Base-by-base conservation (phyloP, 805 yeast species). In the Cyberlindnera nakhonratchasimensis region DNA sequence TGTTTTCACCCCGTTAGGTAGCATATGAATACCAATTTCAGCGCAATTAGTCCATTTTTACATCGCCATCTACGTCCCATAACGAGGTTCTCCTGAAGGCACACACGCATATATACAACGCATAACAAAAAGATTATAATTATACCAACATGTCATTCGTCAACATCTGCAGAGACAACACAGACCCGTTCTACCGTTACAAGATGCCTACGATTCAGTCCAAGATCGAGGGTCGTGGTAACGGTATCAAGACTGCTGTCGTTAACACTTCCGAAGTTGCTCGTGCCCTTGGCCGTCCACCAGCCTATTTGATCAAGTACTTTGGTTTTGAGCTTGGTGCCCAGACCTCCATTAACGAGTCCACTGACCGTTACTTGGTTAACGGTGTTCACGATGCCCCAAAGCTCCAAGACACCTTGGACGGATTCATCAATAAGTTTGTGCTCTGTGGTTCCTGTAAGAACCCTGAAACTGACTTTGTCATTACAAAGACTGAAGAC, bases 181-280 rank as follows among this genome's bases (percentile, higher is more conserved):
- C 85, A 60, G 99, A 93, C 72, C 97, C 97, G 34, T 93, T 93
- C 67, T 93, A 93, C 80, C 96, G 99, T 74, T 93, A 93, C 70
- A 93, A 93, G 74, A 93, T 93, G 99, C 99, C 99, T 63, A 85
- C 95, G 32, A 83, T 93, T 68, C 95, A 86, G 70, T 86, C 96
- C 55, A 93, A 93, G 76, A 87, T 87, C 53, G 98, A 93, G 72
- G 99, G 99, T 67, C 80, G 96, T 65, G 99, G 99, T 72, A 93
- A 93, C 71, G 99, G 99, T 81, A 93, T 93, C 70, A 90, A 89
- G 66, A 93, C 99, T 19, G 95, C 91, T 42, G 82, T 93, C 43
- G 79, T 88, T 53, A 93, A 93, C 68, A 80, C 88, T 42, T 71
- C 85, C 29, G 98, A 93, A 61, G 96, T 93, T 48, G 95, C 97